phyloP scores from a whole-genome alignment of 2,329 filamentous ascomycete species.

The Epichloe gansuensis region DNA sequence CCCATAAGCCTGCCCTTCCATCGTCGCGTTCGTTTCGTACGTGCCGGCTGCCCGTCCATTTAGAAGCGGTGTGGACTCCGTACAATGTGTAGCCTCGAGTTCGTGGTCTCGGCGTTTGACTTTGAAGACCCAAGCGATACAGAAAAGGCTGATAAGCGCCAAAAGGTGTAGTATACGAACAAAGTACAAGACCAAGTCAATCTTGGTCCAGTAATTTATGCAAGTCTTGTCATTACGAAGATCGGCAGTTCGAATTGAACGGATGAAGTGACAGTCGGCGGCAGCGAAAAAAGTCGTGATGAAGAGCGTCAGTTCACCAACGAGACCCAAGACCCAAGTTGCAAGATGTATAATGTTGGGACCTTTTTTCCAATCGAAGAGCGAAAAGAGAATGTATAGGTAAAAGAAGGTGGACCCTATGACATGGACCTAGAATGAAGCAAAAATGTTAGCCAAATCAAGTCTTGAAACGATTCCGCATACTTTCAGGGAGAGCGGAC shows the following conservation, averaged over 20 bases:
- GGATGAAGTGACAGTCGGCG: conserved; percentile 50
- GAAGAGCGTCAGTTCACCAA: conserved; percentile 61
- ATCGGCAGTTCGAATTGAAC: conserved; percentile 17
- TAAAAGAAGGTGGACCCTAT: conserved; percentile 79
- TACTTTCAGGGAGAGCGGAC: neutral
- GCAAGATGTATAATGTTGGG: conserved; percentile 69
- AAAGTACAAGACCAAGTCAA: conserved; percentile 54
- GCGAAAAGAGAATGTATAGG: conserved; percentile 70
- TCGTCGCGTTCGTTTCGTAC: conserved; percentile 23
- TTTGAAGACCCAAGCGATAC: conserved; percentile 29
- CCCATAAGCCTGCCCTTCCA: conserved; percentile 14
- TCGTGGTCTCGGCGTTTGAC: conserved; percentile 24
- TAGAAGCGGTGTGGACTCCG: conserved; percentile 54
- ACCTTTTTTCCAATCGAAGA: conserved; percentile 71
- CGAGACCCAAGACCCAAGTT: conserved; percentile 63
- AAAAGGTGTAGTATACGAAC: conserved; percentile 55
- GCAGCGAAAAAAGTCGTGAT: conserved; percentile 56
- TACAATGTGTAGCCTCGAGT: conserved; percentile 27
- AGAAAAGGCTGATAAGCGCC: conserved; percentile 38
- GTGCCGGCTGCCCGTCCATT: conserved; percentile 23
- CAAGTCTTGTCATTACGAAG: conserved; percentile 17
- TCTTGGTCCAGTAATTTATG: conserved; percentile 28
- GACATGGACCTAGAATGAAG: conserved; percentile 59
- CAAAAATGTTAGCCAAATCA: neutral
- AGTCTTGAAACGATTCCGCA: neutral